Evolutionary conservation across 2,329 filamentous ascomycete species (phyloP).

Genomic region (Microcera coccophila): DNA sequence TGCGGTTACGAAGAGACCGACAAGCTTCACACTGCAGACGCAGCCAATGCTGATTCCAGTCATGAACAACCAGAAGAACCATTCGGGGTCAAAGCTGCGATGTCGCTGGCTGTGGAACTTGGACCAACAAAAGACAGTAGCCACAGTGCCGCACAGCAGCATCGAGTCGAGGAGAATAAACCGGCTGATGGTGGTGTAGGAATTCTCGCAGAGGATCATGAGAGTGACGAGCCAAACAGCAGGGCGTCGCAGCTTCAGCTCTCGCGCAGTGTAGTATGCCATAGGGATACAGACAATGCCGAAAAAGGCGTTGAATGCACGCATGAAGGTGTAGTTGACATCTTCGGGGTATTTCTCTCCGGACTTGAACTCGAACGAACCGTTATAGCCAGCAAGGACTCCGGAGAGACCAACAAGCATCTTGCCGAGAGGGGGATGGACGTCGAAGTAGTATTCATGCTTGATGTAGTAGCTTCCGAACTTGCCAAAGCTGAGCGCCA

Average conservation of each 20-base stretch:
- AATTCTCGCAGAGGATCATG: slow-evolving; percentile 98
- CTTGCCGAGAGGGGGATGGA: slow-evolving; percentile 93
- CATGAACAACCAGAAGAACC: slow-evolving; percentile 92
- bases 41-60: slow-evolving; percentile 95
- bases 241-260: slow-evolving; percentile 79
- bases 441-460: slow-evolving; percentile 94
- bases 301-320: slow-evolving; percentile 93
- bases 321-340: slow-evolving; percentile 97
- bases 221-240: slow-evolving; percentile 93
- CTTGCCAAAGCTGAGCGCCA: slow-evolving; percentile 71
- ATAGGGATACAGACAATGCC: slow-evolving; percentile 88
- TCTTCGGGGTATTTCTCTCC: slow-evolving; percentile 92
- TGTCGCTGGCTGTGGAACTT: slow-evolving; percentile 89
- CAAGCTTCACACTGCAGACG: slow-evolving; percentile 97
- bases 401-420: slow-evolving; percentile 97
- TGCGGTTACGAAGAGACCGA: slow-evolving; percentile 92
- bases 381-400: slow-evolving; percentile 96
- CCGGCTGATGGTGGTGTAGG: slow-evolving; percentile 96
- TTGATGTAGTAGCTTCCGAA: slow-evolving; percentile 99
- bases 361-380: slow-evolving; percentile 98
- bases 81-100: slow-evolving; percentile 82
- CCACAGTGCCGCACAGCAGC: slow-evolving; percentile 98
- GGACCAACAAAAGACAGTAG: slow-evolving; percentile 93
- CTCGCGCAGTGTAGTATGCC: slow-evolving; percentile 91
- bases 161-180: slow-evolving; percentile 99